These are phyloP conservation scores for Epichloe festucae DNA, from an alignment of 2,329 filamentous ascomycete species.

Conservation along the genomic window DNA sequence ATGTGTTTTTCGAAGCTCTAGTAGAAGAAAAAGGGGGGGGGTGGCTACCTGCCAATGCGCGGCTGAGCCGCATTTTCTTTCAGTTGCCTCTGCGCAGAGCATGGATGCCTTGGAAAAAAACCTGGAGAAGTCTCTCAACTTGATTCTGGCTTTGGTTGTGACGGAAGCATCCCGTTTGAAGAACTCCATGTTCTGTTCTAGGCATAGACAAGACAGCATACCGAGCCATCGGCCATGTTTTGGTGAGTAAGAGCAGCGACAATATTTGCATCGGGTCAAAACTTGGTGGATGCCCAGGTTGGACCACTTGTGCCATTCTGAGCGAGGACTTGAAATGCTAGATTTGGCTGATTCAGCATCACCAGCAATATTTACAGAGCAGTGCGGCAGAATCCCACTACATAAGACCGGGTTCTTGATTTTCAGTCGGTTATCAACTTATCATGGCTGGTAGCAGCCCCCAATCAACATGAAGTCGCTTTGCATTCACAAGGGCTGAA, in stretches of 20 bases:
- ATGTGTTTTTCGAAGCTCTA: conserved; percentile 1
- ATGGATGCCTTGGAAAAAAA: neutral
- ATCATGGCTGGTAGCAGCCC: neutral
- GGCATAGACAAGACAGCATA: neutral
- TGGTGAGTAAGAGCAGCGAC: neutral
- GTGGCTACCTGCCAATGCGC: neutral
- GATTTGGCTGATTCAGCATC: neutral
- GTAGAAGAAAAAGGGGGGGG: neutral
- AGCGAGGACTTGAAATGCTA: neutral
- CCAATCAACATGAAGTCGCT: neutral
- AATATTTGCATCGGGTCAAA: neutral
- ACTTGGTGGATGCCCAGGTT: no score
- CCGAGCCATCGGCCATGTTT: neutral
- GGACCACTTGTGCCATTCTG: neutral
- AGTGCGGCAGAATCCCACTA: neutral
- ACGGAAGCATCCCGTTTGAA: neutral
- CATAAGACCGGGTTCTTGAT: neutral
- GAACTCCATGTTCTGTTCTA: neutral
- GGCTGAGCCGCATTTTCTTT: neutral
- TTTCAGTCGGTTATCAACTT: neutral
- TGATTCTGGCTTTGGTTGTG: neutral
- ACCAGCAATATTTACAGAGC: neutral
- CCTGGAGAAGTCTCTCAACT: neutral
- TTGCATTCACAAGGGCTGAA: conserved; percentile 3
- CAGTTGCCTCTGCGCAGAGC: neutral